phyloP scores from a whole-genome alignment of 2,329 filamentous ascomycete species.

The Stachybotrys chartarum region DNA sequence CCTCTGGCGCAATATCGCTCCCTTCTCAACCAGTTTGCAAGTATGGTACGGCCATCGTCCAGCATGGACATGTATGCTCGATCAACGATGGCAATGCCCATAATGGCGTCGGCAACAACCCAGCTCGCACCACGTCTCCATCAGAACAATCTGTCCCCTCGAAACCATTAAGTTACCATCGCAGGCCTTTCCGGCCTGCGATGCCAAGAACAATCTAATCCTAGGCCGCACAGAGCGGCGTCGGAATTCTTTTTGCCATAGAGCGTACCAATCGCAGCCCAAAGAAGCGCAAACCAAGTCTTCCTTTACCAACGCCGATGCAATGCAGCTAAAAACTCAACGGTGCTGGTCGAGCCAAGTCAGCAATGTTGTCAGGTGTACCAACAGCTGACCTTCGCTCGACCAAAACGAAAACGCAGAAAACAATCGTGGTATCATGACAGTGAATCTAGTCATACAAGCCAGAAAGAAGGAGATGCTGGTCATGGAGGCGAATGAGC shows the following conservation, averaged over 20 bases:
- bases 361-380: background rate
- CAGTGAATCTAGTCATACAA: conserved; percentile 35
- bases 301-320: conserved; percentile 47
- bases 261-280: conserved; percentile 20
- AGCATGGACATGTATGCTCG: too few species aligned
- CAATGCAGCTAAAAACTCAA: conserved; percentile 39
- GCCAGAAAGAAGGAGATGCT: conserved; percentile 13
- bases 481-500: conserved; percentile 7
- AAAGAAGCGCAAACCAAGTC: conserved; percentile 18
- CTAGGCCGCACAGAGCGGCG: conserved; percentile 27
- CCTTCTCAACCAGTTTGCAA: too few species aligned
- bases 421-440: conserved; percentile 42
- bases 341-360: conserved; percentile 1
- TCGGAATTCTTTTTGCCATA: conserved; percentile 27
- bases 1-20: background rate
- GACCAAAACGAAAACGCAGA: conserved; percentile 7
- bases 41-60: too few species aligned
- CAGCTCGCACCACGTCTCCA: background rate
- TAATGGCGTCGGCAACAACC: background rate
- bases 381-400: background rate
- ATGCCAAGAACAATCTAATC: conserved; percentile 31
- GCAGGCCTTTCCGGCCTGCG: conserved; percentile 1
- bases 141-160: background rate
- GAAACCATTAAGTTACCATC: background rate
- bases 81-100: background rate